A percentile compares a stretch with the other conserved stretches of the same genome.
Conservation (phyloP, 345 rosid genomes). For the Populus pruinosa region DNA sequence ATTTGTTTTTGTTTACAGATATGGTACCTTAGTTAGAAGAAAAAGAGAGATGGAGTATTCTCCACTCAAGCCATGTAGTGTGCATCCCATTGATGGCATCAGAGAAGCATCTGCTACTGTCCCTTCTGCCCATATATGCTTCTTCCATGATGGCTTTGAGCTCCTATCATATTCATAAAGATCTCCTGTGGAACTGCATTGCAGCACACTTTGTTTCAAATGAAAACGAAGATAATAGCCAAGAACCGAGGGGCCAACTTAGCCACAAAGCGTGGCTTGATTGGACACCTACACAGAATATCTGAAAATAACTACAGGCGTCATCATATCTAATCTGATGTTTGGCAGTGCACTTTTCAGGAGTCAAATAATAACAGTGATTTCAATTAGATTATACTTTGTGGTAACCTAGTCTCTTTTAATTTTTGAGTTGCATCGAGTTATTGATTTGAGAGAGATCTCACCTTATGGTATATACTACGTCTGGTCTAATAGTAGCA, state of each 20-base stretch:
- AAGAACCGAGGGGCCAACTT: too few relatives aligned
- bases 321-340: background rate
- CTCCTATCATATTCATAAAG: conserved; percentile 58
- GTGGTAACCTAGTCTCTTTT: background rate
- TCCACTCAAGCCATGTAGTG: conserved; percentile 40
- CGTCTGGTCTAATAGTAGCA: conserved; percentile 44
- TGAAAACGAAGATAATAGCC: background rate
- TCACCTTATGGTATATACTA: conserved; percentile 58
- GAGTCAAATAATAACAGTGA: too few relatives aligned
- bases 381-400: background rate
- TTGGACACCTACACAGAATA: background rate
- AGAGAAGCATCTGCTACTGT: conserved; percentile 36
- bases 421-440: background rate
- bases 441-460: conserved; percentile 2
- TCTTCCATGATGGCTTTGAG: conserved; percentile 74
- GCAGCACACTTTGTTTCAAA: background rate
- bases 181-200: conserved; percentile 57
- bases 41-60: conserved; percentile 52
- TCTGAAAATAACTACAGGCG: background rate
- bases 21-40: conserved; percentile 59
- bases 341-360: background rate
- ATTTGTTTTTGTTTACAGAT: background rate
- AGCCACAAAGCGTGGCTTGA: too few relatives aligned
- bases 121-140: conserved; percentile 51
- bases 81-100: conserved; percentile 37